Conservation (phyloP, 768 basidiomycete genomes). For the Suillus discolor region DNA sequence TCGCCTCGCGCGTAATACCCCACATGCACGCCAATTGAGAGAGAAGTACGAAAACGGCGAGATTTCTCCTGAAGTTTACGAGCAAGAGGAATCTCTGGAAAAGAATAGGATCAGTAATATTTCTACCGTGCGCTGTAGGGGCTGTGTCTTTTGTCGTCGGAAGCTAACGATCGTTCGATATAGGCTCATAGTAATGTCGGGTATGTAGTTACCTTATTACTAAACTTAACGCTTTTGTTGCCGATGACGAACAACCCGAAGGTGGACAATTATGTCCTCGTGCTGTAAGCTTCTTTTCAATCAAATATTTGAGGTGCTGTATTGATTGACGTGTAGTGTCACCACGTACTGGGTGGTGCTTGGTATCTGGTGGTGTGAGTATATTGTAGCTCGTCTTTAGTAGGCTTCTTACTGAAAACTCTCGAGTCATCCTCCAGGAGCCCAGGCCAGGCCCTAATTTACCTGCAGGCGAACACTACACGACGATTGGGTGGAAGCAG, state of each 20-base stretch:
- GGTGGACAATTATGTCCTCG: conserved; percentile 75
- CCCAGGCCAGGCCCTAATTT: conserved; percentile 81
- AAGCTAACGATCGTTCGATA: not conserved
- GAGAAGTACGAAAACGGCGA: conserved; percentile 62
- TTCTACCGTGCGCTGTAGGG: conserved; percentile 58
- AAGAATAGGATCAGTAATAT: conserved; percentile 88
- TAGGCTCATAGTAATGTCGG: conserved; percentile 80
- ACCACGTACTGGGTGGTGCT: conserved; percentile 77
- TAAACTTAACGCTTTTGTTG: conserved; percentile 73
- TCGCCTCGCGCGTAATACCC: conserved; percentile 77
- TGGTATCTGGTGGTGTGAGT: conserved; percentile 89
- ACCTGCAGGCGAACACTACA: conserved; percentile 74
- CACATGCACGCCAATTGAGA: conserved; percentile 55
- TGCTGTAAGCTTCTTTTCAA: conserved; percentile 51
- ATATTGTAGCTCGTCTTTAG: not conserved
- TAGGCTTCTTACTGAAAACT: not conserved
- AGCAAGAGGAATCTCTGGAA: conserved; percentile 74
- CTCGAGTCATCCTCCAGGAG: conserved; percentile 77
- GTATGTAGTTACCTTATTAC: conserved; percentile 61
- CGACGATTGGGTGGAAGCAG: conserved; percentile 88
- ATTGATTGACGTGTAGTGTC: conserved; percentile 41
- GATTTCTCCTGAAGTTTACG: conserved; percentile 63
- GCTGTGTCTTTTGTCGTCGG: not conserved
- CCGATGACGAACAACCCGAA: conserved; percentile 55
- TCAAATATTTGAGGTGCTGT: not conserved